These are phyloP conservation scores for Fraxinus platypoda DNA, from an alignment of 305 asterid species.

Conservation along the genomic window DNA sequence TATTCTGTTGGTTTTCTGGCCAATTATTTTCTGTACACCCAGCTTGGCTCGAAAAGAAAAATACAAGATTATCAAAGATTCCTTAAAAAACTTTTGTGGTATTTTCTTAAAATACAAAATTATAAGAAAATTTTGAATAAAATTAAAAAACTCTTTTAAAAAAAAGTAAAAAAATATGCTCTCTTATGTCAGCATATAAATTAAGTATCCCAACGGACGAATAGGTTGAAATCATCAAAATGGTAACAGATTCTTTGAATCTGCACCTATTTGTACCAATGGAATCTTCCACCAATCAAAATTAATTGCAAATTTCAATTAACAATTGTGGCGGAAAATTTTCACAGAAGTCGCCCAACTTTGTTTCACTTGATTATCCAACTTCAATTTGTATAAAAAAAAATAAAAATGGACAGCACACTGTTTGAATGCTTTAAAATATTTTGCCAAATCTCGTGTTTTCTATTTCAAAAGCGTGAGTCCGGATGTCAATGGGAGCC, in stretches of 20 bases:
- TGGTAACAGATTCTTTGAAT: neutral
- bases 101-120: neutral
- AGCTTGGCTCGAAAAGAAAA: no score
- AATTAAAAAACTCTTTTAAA: neutral
- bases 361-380: neutral
- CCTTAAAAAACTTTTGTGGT: neutral
- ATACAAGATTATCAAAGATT: neutral
- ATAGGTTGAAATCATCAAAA: neutral
- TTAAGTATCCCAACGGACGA: neutral
- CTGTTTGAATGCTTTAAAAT: neutral
- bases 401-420: neutral
- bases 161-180: no score
- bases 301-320: neutral
- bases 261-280: neutral
- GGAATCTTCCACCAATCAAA: neutral
- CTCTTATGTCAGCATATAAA: slow-evolving; percentile 1
- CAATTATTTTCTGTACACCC: no score
- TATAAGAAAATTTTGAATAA: neutral
- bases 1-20: no score
- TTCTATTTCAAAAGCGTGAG: neutral
- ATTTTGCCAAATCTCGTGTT: neutral
- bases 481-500: neutral
- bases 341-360: neutral
- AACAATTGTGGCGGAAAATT: neutral
- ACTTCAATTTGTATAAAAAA: neutral